Evolutionary conservation across 2,329 filamentous ascomycete genomes (phyloP).

Genomic region (Ophiostoma himal-ulmi): DNA sequence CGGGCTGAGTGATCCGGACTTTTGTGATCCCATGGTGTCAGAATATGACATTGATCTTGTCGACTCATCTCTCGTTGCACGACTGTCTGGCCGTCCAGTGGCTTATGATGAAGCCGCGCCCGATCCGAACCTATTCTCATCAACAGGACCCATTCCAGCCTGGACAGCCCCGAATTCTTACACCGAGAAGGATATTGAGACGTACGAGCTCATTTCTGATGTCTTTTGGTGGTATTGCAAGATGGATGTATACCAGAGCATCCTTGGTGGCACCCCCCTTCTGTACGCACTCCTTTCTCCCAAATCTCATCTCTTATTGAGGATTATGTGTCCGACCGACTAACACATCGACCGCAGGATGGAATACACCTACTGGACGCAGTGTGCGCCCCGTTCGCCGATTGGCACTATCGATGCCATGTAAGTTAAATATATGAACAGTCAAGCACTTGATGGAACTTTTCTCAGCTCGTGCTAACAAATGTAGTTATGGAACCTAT

Average conservation of each 20-base stretch:
- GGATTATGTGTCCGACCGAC: neutral
- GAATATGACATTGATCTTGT: slow-evolving; percentile 36
- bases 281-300: slow-evolving; percentile 58
- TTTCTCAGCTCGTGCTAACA: slow-evolving; percentile 1
- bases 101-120: slow-evolving; percentile 34
- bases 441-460: neutral
- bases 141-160: neutral
- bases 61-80: slow-evolving; percentile 39
- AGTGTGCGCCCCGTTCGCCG: slow-evolving; percentile 78
- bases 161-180: slow-evolving; percentile 29
- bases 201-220: slow-evolving; percentile 75
- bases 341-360: slow-evolving; percentile 47
- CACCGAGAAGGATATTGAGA: slow-evolving; percentile 62
- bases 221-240: slow-evolving; percentile 95
- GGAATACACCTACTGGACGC: slow-evolving; percentile 74
- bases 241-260: slow-evolving; percentile 86
- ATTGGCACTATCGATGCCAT: slow-evolving; percentile 69
- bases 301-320: neutral
- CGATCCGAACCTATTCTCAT: neutral
- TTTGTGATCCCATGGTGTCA: slow-evolving; percentile 15
- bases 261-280: slow-evolving; percentile 76
- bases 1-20: neutral
- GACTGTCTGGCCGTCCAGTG: slow-evolving; percentile 39
- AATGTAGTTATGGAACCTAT: slow-evolving; percentile 67
- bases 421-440: slow-evolving; percentile 40